phyloP scores from a whole-genome alignment of 192 early-diverging fungal genomes.

The Mortierella alpina region DNA sequence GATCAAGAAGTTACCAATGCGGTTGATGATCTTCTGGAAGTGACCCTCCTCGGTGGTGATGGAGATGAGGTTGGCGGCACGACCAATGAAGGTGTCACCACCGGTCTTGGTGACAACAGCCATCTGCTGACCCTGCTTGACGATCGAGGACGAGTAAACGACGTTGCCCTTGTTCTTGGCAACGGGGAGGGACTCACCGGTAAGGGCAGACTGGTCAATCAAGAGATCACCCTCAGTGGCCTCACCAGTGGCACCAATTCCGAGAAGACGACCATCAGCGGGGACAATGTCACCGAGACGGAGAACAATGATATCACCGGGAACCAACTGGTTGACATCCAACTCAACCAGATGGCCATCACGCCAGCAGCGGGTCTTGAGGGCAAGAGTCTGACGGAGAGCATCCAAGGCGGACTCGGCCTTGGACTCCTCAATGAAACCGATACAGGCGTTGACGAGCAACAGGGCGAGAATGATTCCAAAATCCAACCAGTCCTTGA shows the following conservation, averaged over 20 bases:
- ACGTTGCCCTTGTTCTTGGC: slow-evolving; percentile 80
- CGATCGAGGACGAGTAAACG: slow-evolving; percentile 91
- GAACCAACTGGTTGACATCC: slow-evolving; percentile 80
- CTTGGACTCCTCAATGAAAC: slow-evolving; percentile 92
- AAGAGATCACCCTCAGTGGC: slow-evolving; percentile 78
- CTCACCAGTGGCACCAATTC: slow-evolving; percentile 80
- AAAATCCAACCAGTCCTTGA: slow-evolving; percentile 76
- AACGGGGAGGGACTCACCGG: slow-evolving; percentile 94
- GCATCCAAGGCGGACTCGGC: slow-evolving; percentile 94
- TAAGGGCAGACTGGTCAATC: slow-evolving; percentile 92
- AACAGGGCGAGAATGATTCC: slow-evolving; percentile 83
- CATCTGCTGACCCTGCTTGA: slow-evolving; percentile 94
- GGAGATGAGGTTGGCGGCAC: slow-evolving; percentile 91
- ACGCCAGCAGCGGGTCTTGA: slow-evolving; percentile 84
- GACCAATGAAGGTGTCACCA: slow-evolving; percentile 90
- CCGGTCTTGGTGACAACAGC: slow-evolving; percentile 93
- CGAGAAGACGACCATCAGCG: slow-evolving; percentile 86
- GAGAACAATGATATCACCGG: slow-evolving; percentile 91
- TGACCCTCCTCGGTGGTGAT: slow-evolving; percentile 93
- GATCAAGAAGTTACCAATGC: slow-evolving; percentile 93
- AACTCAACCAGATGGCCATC: slow-evolving; percentile 79
- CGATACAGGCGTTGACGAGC: slow-evolving; percentile 90
- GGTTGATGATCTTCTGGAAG: slow-evolving; percentile 94
- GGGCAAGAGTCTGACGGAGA: slow-evolving; percentile 91
- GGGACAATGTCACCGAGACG: slow-evolving; percentile 95